Conservation (phyloP, 768 basidiomycete species). For the Mycena vulgaris region DNA sequence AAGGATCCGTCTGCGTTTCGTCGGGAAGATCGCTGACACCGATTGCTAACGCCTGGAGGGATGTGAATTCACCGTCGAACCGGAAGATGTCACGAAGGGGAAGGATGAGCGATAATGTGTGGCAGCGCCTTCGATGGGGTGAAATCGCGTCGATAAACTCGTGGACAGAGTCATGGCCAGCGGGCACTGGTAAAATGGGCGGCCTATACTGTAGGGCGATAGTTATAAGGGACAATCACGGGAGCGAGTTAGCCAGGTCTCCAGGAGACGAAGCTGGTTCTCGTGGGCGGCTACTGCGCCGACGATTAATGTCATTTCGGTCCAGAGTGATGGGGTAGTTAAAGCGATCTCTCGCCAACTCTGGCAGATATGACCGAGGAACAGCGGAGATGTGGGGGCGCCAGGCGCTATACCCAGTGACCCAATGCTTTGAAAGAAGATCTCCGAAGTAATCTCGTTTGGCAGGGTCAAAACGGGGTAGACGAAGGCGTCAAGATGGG, state of each 20-base stretch:
- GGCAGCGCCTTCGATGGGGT: not conserved
- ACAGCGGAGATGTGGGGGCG: not conserved
- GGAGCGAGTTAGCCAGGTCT: too few relatives aligned
- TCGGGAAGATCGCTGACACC: not conserved
- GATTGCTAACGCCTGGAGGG: not conserved
- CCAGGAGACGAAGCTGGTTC: too few relatives aligned
- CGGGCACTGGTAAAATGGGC: too few relatives aligned
- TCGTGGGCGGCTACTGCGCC: too few relatives aligned
- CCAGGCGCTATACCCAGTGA: too few relatives aligned
- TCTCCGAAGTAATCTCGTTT: slow-evolving; percentile 3
- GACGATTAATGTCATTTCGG: not conserved
- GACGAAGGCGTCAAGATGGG: too few relatives aligned
- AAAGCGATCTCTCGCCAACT: slow-evolving; percentile 6
- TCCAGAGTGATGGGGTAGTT: slow-evolving; percentile 11
- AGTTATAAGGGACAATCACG: too few relatives aligned
- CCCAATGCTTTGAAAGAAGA: not conserved
- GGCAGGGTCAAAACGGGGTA: too few relatives aligned
- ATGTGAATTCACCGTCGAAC: not conserved
- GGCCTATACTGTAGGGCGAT: too few relatives aligned
- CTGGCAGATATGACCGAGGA: too few relatives aligned
- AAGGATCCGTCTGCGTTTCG: not conserved
- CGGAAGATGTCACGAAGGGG: not conserved
- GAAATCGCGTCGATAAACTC: not conserved
- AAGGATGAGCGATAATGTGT: not conserved
- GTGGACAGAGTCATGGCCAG: not conserved